phyloP scores from a whole-genome alignment of 345 rosid genomes.

The Citrus medica region DNA sequence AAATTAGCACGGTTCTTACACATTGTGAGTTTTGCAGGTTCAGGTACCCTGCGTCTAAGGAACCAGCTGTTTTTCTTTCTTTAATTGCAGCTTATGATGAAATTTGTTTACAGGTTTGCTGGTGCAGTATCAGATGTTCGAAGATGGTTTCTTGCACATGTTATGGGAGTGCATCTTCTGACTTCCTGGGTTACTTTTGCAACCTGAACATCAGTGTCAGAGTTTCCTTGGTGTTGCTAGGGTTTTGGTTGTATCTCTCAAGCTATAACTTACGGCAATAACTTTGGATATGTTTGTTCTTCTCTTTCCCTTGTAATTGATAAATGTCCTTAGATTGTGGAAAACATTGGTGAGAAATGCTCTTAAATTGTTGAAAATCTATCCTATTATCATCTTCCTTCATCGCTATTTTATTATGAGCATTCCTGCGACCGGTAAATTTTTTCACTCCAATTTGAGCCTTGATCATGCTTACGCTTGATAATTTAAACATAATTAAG shows the following conservation, averaged over 20 bases:
- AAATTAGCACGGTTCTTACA: neutral
- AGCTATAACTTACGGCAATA: neutral
- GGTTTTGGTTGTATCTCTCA: neutral
- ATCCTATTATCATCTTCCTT: too few species aligned
- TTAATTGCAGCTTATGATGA: constrained; percentile 30
- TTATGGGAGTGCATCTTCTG: too few species aligned
- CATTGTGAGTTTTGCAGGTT: constrained; percentile 44
- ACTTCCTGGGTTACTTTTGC: neutral
- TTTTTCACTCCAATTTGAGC: too few species aligned
- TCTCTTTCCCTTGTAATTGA: too few species aligned
- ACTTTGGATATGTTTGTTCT: too few species aligned
- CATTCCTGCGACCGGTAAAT: too few species aligned
- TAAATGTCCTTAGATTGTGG: neutral
- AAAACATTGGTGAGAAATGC: too few species aligned
- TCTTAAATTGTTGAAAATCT: too few species aligned
- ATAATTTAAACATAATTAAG: too few species aligned
- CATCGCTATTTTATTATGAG: too few species aligned
- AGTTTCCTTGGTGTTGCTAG: neutral
- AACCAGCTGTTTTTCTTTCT: constrained; percentile 8
- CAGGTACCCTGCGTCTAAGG: constrained; percentile 42
- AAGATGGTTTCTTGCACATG: neutral
- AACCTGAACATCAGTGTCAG: neutral
- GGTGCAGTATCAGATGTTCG: neutral
- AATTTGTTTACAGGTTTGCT: constrained; percentile 31
- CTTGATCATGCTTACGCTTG: too few species aligned